phyloP scores from a whole-genome alignment of 2,329 filamentous ascomycete species.

The Xylaria sp. region DNA sequence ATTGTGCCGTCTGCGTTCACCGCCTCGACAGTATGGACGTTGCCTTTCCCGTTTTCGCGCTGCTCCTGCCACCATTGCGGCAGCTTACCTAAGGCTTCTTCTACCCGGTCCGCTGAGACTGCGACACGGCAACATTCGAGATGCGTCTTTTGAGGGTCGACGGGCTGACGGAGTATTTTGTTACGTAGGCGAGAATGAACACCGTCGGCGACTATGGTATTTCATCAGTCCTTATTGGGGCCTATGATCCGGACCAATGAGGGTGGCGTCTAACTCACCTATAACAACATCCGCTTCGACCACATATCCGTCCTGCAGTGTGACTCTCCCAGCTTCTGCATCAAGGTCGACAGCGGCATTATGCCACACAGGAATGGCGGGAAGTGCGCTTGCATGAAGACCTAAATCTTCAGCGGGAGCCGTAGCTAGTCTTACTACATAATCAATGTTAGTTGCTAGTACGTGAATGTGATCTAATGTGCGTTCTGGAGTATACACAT shows the following conservation, averaged over 20 bases:
- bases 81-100: conserved; percentile 38
- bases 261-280: conserved; percentile 23
- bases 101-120: conserved; percentile 38
- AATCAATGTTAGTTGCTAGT: background rate
- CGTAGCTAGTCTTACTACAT: conserved; percentile 39
- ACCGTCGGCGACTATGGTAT: conserved; percentile 41
- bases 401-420: conserved; percentile 41
- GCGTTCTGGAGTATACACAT: background rate
- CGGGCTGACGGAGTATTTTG: conserved; percentile 35
- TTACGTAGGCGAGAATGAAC: conserved; percentile 44
- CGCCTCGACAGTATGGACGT: conserved; percentile 38
- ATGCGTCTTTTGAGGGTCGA: conserved; percentile 38
- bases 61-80: conserved; percentile 41
- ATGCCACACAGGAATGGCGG: conserved; percentile 37
- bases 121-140: conserved; percentile 43
- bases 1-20: conserved; percentile 39
- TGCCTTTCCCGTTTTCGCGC: conserved; percentile 23
- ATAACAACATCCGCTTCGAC: conserved; percentile 42
- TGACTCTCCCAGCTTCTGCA: conserved; percentile 40
- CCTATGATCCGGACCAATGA: background rate
- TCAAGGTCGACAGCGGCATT: conserved; percentile 40
- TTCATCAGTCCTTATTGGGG: background rate
- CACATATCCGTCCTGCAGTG: conserved; percentile 40
- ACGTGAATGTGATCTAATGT: background rate
- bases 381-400: conserved; percentile 34